Percentiles rank a stretch among this genome's conserved stretches.
Conservation (phyloP, 345 rosid species). For the Abelmoschus esculentus region DNA sequence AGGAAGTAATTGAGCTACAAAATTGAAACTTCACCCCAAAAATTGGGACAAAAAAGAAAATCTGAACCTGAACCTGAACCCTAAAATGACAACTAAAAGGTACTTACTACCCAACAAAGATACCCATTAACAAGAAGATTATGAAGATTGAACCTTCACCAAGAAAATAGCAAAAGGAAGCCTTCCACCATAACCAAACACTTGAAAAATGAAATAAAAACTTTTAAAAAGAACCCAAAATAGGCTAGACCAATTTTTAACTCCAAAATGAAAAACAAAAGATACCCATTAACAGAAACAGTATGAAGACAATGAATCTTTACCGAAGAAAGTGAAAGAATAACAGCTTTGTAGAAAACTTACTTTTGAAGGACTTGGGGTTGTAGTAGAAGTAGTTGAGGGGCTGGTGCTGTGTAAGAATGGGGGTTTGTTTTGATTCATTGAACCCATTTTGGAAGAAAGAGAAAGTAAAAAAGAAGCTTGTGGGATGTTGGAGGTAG, state of each 20-base stretch:
- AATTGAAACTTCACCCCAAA: neutral
- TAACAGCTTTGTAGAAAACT: slow-evolving; percentile 9
- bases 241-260: neutral
- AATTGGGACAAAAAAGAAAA: neutral
- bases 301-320: neutral
- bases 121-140: slow-evolving; percentile 14
- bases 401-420: slow-evolving; percentile 16
- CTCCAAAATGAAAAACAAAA: slow-evolving; percentile 10
- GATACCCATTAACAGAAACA: slow-evolving; percentile 14
- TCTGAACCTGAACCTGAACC: neutral
- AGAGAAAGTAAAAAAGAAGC: slow-evolving; percentile 8
- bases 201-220: neutral
- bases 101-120: neutral
- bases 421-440: slow-evolving; percentile 52
- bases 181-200: neutral
- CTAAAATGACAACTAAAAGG: slow-evolving; percentile 1
- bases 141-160: slow-evolving; percentile 1
- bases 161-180: neutral
- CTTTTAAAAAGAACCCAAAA: neutral
- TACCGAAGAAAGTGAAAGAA: neutral
- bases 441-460: slow-evolving; percentile 28
- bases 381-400: neutral
- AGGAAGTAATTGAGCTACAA: neutral
- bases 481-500: slow-evolving; percentile 1
- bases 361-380: slow-evolving; percentile 31